phyloP scores from a whole-genome alignment of 2,329 filamentous ascomycete species.

The Celoporthe dispersa region DNA sequence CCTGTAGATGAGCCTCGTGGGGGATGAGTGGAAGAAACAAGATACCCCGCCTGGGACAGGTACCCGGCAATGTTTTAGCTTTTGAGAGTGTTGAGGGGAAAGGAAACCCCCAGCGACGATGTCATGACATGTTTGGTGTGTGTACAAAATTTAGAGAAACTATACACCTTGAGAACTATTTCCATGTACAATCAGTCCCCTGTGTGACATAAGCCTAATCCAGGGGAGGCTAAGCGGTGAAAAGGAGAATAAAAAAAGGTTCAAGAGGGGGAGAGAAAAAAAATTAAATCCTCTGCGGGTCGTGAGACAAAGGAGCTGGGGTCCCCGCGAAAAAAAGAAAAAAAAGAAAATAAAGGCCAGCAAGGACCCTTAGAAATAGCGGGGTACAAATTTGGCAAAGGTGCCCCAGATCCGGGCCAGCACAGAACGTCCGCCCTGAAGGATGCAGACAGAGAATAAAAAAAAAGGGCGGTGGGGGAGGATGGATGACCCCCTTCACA shows the following conservation, averaged over 20 bases:
- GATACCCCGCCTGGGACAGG: conserved; percentile 13
- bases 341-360: too few relatives aligned
- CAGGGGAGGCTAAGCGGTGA: not conserved
- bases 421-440: not conserved
- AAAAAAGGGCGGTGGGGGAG: conserved; percentile 15
- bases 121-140: not conserved
- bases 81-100: not conserved
- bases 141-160: not conserved
- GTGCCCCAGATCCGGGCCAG: conserved; percentile 2
- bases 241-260: not conserved
- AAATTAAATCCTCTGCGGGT: not conserved
- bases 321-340: conserved; percentile 14
- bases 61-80: too few relatives aligned
- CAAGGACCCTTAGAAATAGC: not conserved
- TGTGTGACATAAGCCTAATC: not conserved
- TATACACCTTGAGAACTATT: not conserved
- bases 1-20: conserved; percentile 12
- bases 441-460: conserved; percentile 2
- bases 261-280: too few relatives aligned
- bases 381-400: not conserved
- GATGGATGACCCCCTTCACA: not conserved
- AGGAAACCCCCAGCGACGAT: not conserved
- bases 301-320: conserved; percentile 12
- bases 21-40: not conserved
- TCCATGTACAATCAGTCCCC: not conserved